Base-by-base conservation (phyloP, 139 green algal species). In the Volvox africanus region DNA sequence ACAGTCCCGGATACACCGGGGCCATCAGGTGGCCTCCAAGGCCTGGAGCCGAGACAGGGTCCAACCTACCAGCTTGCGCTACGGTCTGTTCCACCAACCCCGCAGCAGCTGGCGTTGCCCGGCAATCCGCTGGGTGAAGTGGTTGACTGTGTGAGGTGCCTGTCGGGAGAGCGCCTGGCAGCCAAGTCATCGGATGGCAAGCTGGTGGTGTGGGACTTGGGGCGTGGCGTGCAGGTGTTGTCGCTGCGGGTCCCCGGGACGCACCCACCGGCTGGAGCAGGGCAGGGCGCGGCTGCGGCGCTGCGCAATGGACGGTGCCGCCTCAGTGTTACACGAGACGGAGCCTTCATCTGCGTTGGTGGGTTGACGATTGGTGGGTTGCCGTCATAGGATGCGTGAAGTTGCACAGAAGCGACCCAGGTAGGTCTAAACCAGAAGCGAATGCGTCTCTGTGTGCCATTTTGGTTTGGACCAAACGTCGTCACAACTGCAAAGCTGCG, bases 121-220 rank as follows among this genome's bases (percentile, higher is more conserved):
- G 44, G 44, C 18, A 73, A 71, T 32, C 81, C 44, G 0, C 67
- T 89, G 65, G 69, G 35, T 3, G 68, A 68, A 0, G 16, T 13
- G 11, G 71, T 90, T 24, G 86, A 90, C 20, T 90, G 86, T 75
- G 1, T 90, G n/a, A 69, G 86, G 21, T 85, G 80, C 71, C 14
- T 83, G 69, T 33, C 80, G 28, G 88, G 73, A 19, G 50, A 37
- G 0, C 81, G 94, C 2, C 78, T 97, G 77, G 95, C 78, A 2
- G 94, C 85, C 88, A 97, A 97, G 89, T 94, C 92, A 1, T 35
- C 36, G 1, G 95, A 97, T 78, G 95, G 95, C 11, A 85, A 90
- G 50, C 92, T 96, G 91, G 81, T 67, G 81, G 93, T 97, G 12
- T 97, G 95, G 94, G 55, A 77, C 21, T 13, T 77, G 73, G n/a